phyloP scores from a whole-genome alignment of 2,329 filamentous ascomycete species.

The Calycina herbarum region DNA sequence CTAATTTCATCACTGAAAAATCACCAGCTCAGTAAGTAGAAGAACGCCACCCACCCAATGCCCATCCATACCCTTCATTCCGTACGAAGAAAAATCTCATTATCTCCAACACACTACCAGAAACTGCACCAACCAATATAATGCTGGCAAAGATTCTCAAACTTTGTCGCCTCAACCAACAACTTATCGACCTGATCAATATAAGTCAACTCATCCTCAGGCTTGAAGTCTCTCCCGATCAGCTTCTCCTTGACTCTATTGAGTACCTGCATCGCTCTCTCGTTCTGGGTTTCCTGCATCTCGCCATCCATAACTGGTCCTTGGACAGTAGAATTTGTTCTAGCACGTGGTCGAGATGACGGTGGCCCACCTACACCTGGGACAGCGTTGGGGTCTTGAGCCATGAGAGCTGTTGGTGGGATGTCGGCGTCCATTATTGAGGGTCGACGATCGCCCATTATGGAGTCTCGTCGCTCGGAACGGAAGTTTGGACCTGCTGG shows the following conservation, averaged over 20 bases:
- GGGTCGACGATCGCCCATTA: conserved; percentile 56
- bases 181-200: conserved; percentile 91
- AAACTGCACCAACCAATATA: conserved; percentile 99
- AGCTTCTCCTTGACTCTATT: conserved; percentile 93
- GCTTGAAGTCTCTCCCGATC: conserved; percentile 89
- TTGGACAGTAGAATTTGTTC: conserved; percentile 58
- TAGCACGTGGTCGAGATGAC: conserved; percentile 51
- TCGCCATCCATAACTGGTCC: conserved; percentile 42
- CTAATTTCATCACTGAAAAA: too few species aligned
- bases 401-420: conserved; percentile 59
- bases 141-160: conserved; percentile 97
- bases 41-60: too few species aligned
- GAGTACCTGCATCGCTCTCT: conserved; percentile 86
- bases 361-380: conserved; percentile 45
- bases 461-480: conserved; percentile 57
- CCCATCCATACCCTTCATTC: too few species aligned
- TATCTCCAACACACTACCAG: conserved; percentile 59
- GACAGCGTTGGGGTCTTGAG: conserved; percentile 38
- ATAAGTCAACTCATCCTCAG: conserved; percentile 78
- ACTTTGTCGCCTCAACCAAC: conserved; percentile 90
- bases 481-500: conserved; percentile 67
- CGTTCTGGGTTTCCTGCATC: conserved; percentile 81
- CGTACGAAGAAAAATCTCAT: not conserved
- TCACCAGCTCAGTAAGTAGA: too few species aligned
- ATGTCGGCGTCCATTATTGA: conserved; percentile 68